Evolutionary conservation across 2,329 filamentous ascomycete species (phyloP).

Genomic region (Aspergillus fructus): DNA sequence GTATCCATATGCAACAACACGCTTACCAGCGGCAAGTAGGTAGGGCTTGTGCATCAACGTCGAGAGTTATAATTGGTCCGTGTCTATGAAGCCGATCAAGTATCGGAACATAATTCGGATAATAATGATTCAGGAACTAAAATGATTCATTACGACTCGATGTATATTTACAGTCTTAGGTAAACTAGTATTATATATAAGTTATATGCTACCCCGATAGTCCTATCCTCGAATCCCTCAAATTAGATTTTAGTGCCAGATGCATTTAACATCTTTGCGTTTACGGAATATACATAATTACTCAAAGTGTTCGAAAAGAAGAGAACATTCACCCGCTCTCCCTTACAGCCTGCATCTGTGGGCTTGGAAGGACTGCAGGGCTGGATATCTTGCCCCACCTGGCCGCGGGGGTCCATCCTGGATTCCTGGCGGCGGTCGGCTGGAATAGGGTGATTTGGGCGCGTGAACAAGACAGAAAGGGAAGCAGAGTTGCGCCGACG

Average conservation of each 20-base stretch:
- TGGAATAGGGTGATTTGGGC: background rate
- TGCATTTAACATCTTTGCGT: too few species aligned
- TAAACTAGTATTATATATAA: slow-evolving; percentile 29
- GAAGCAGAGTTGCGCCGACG: background rate
- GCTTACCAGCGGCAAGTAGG: too few species aligned
- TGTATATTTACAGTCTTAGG: slow-evolving; percentile 23
- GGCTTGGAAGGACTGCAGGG: background rate
- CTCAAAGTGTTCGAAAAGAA: too few species aligned
- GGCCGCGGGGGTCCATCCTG: background rate
- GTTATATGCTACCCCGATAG: slow-evolving; percentile 45
- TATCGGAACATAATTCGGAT: too few species aligned
- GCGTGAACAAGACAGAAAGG: background rate
- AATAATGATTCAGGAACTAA: too few species aligned
- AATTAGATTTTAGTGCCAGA: slow-evolving; percentile 38
- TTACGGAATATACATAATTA: too few species aligned
- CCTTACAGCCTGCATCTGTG: background rate
- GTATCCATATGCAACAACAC: too few species aligned
- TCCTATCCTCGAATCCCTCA: slow-evolving; percentile 26
- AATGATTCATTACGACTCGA: too few species aligned
- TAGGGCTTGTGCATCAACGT: too few species aligned
- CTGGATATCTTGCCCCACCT: background rate
- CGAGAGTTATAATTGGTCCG: too few species aligned
- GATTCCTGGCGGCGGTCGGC: background rate
- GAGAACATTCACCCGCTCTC: too few species aligned
- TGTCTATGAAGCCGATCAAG: too few species aligned